Evolutionary conservation across 75 land plant species (phyloP).

Genomic region (Pseudotsuga menziesii): DNA sequence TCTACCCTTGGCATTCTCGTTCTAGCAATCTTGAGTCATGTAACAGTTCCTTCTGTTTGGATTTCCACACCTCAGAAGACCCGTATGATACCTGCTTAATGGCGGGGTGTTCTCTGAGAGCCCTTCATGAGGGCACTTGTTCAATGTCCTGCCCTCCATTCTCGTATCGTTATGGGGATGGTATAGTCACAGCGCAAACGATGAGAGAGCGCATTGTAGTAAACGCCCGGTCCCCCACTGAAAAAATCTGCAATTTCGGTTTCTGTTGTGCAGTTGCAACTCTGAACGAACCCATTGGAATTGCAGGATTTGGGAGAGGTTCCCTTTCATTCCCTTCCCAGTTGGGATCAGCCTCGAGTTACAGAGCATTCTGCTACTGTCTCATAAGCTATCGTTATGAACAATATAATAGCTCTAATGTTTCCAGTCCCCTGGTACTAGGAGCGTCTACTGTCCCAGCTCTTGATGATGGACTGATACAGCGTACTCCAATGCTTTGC

Average conservation of each 20-base stretch:
- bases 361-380: constrained; percentile 68
- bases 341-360: constrained; percentile 25
- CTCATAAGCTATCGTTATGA: constrained; percentile 22
- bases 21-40: constrained; percentile 15
- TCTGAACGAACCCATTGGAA: constrained; percentile 62
- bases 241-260: constrained; percentile 35
- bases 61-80: constrained; percentile 43
- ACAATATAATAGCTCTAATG: background rate
- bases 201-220: constrained; percentile 24
- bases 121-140: constrained; percentile 35
- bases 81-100: constrained; percentile 58
- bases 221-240: background rate
- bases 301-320: constrained; percentile 78
- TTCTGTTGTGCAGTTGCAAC: constrained; percentile 59
- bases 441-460: constrained; percentile 4
- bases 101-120: constrained; percentile 36
- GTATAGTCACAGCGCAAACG: constrained; percentile 42
- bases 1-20: background rate
- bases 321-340: constrained; percentile 60
- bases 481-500: constrained; percentile 58
- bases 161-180: constrained; percentile 67
- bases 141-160: constrained; percentile 38
- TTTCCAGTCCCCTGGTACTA: constrained; percentile 1
- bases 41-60: constrained; percentile 29
- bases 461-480: background rate